Evolutionary conservation across 352 stramenopile genomes (phyloP), one percentile per base, ranked within the genome.

Genomic region (Elongisporangium prolatum): DNA sequence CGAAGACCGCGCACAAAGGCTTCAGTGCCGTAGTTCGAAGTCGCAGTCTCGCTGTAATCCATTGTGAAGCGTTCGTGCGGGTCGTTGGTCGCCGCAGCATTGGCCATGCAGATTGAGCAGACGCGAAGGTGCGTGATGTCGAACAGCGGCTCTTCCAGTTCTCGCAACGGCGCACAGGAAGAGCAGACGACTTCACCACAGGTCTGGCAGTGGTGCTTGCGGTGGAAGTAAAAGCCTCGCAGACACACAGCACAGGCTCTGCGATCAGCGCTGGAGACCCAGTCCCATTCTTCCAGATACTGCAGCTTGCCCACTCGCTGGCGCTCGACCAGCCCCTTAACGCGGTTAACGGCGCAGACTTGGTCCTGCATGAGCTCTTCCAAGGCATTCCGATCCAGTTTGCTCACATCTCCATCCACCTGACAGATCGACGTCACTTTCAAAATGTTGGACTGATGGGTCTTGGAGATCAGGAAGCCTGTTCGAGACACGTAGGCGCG

Each of bases 151-250:
- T 91, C 77, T 8, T 94, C 85, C 1, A 94, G 59, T 25, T 89
- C 75, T 0, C 85, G 80, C 51, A 91, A 59, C 5, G 85, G 85
- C 9, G 83, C 81, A 52, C 85, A 94, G 40, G 48, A 78, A 2
- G 77, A 80, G 63, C 85, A 94, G 24, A 92, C 82, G 4, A 92
- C 83, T 57, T 92, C 83, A 18, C 83, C 83, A 65, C 83, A 92
- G 4, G 82, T 84, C 0, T 79, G 67, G 52, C 83, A 92, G 56
- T 92, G 83, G 55, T 90, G 77, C 52, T 89, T 89, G 18, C 83
- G 70, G 64, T 86, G 85, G 55, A 92, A 90, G 53, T 87, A 86
- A 56, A 94, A 94, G 0, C 72, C 75, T 20, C 80, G 83, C 2
- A 91, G 57, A 63, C 85, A 94, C 49, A 94, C 83, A 1, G 80